These are phyloP conservation scores for Boletus rubescentipes DNA, from an alignment of 768 basidiomycete species.

Conservation along the genomic window DNA sequence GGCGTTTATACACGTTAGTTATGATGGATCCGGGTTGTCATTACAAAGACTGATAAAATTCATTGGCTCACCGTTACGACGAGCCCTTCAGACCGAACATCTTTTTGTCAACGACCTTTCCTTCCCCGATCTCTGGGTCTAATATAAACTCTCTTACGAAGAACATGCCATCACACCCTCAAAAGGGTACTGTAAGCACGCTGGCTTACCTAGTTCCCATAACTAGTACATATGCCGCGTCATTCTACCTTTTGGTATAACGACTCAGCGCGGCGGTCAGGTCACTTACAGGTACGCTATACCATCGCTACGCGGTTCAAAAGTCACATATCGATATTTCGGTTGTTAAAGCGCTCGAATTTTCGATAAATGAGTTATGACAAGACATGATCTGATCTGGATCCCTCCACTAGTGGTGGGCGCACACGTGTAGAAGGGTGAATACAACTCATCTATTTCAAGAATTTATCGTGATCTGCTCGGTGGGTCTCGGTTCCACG, in stretches of 20 bases:
- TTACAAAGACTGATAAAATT: slow-evolving; percentile 9
- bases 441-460: slow-evolving; percentile 67
- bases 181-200: too few species aligned
- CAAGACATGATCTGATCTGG: slow-evolving; percentile 54
- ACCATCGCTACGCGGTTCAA: slow-evolving; percentile 88
- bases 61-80: slow-evolving; percentile 35
- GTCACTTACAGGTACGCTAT: slow-evolving; percentile 58
- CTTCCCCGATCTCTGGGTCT: slow-evolving; percentile 38
- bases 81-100: slow-evolving; percentile 72
- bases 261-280: too few species aligned
- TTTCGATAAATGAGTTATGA: slow-evolving; percentile 66
- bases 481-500: too few species aligned
- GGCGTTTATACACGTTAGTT: slow-evolving; percentile 81
- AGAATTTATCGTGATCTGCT: slow-evolving; percentile 65
- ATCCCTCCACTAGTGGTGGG: slow-evolving; percentile 62
- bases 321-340: slow-evolving; percentile 47
- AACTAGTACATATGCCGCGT: too few species aligned
- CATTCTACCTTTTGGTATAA: too few species aligned
- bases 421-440: slow-evolving; percentile 79
- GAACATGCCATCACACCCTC: slow-evolving; percentile 92
- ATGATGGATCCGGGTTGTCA: slow-evolving; percentile 80
- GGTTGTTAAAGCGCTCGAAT: slow-evolving; percentile 52
- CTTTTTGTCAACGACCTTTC: slow-evolving; percentile 61
- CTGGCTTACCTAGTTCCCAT: too few species aligned
- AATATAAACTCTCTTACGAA: slow-evolving; percentile 56